Base-by-base conservation (phyloP, 1,139 yeast species). In the Taphrina populina region DNA sequence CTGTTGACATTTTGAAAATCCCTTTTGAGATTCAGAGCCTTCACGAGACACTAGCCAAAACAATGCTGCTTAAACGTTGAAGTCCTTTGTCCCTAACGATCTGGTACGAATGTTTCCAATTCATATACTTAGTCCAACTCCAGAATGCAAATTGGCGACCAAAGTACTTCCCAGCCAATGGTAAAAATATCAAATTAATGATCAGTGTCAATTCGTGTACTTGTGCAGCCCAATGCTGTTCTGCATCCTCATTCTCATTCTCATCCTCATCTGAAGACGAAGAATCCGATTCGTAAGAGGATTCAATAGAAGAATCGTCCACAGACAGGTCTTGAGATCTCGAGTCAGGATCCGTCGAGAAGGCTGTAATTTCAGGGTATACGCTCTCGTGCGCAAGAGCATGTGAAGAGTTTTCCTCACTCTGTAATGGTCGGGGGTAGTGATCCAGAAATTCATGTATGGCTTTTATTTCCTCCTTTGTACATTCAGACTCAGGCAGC, bases 101-200 rank as follows among this genome's bases (percentile, higher is more conserved):
- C 36, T 29, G 24, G 24, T 34, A 29, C 30, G 44, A 11, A 4
- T 35, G 33, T 7, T 40, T 37, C 54, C 54, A 49, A 13, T 30
- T 30, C 23, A 49, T 33, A 24, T 15, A 49, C 37, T 39, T 37
- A 23, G 45, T 34, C 54, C 54, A 49, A 8, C 46, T 35, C 54
- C 54, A 49, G 23, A 49, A 49, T 21, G 54, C 54, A 17, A 49
- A 49, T 49, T 49, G 54, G 37, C 54, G 46, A 20, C 54, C 54
- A 39, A 49, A 49, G 46, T 49, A 49, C n/a, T 49, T 49, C 11
- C 54, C 54, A 3, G 44, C 39, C 32, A 37, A 24, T 15, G 54
- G 54, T n/a, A 49, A 40, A 13, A 49, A 39, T 23, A 49, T 39
- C n/a, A 49, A 17, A 17, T 49, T 49, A 23, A 41, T 30, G 8